A percentile compares a stretch with the other conserved stretches of the same genome.
Conservation (phyloP, 164 flowering plant species). For the Magnolia changhungtana region DNA sequence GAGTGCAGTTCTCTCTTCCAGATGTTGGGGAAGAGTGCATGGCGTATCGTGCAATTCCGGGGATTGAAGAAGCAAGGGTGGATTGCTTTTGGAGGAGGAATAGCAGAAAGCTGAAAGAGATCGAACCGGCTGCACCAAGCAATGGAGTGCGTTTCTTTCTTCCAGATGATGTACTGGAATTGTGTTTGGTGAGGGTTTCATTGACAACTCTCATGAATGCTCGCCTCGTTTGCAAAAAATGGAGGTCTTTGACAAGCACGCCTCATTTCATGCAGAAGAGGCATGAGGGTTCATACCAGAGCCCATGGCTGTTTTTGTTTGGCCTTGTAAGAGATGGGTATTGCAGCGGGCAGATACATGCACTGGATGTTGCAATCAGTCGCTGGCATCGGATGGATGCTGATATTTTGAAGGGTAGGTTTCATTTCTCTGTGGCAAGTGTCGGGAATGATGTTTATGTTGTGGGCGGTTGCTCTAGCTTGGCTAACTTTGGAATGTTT, state of each 20-base stretch:
- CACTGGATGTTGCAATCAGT: slow-evolving; percentile 63
- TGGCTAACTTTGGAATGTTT: slow-evolving; percentile 71
- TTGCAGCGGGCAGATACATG: slow-evolving; percentile 83
- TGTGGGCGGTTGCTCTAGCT: slow-evolving; percentile 92
- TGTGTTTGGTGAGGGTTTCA: slow-evolving; percentile 90
- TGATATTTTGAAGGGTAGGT: slow-evolving; percentile 70
- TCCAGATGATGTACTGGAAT: slow-evolving; percentile 88
- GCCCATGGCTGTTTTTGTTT: slow-evolving; percentile 86
- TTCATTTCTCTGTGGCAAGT: slow-evolving; percentile 75
- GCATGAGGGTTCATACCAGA: slow-evolving; percentile 51
- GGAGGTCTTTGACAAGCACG: slow-evolving; percentile 68
- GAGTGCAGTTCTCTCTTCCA: too few species aligned
- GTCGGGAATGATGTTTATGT: slow-evolving; percentile 61
- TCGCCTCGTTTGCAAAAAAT: slow-evolving; percentile 88
- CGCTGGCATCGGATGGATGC: slow-evolving; percentile 75
- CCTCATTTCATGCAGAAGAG: slow-evolving; percentile 73
- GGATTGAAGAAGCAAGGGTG: slow-evolving; percentile 35
- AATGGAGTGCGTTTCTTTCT: slow-evolving; percentile 43
- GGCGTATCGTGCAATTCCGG: slow-evolving; percentile 44
- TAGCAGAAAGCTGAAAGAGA: slow-evolving; percentile 41
- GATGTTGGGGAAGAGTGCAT: slow-evolving; percentile 57
- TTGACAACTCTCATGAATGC: slow-evolving; percentile 79
- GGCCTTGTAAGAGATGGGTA: slow-evolving; percentile 80
- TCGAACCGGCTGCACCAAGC: slow-evolving; percentile 20
- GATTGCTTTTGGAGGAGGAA: slow-evolving; percentile 58